A percentile compares a stretch with the other conserved stretches of the same genome.
Evolutionary conservation across 1,284 basidiomycete genomes (phyloP).

Genomic region (Meira nashicola): DNA sequence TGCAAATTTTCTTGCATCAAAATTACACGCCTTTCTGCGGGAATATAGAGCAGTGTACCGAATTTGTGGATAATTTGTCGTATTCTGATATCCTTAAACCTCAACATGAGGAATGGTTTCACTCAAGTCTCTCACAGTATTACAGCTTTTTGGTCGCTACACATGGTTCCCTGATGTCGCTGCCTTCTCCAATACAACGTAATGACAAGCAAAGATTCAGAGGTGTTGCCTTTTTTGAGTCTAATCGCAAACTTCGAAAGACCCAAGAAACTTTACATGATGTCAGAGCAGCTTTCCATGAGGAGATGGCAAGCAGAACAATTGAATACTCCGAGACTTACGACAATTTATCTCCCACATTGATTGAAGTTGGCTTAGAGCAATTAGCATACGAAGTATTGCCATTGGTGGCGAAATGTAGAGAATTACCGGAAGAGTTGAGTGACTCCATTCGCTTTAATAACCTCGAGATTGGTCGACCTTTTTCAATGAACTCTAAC

Average conservation of each 20-base stretch:
- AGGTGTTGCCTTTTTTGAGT: constrained; percentile 58
- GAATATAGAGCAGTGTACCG: constrained; percentile 70
- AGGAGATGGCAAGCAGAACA: not conserved
- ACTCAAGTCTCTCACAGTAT: constrained; percentile 64
- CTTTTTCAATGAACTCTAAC: too few relatives aligned
- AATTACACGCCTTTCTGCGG: constrained; percentile 81
- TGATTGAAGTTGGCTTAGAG: too few relatives aligned
- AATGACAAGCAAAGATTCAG: constrained; percentile 64
- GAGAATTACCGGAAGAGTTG: too few relatives aligned
- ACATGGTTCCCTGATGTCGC: constrained; percentile 70
- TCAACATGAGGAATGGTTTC: constrained; percentile 61
- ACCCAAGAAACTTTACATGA: constrained; percentile 50
- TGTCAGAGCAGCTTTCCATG: constrained; percentile 17
- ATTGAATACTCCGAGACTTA: too few relatives aligned
- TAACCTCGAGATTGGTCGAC: too few relatives aligned
- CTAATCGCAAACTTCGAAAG: constrained; percentile 47
- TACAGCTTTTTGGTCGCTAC: constrained; percentile 78
- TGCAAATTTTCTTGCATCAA: constrained; percentile 85
- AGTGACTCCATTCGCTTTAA: too few relatives aligned
- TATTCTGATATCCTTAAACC: constrained; percentile 63
- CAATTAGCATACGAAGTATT: too few relatives aligned
- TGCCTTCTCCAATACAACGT: constrained; percentile 78
- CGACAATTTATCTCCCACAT: too few relatives aligned
- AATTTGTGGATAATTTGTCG: constrained; percentile 72
- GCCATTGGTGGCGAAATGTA: too few relatives aligned